phyloP scores from a whole-genome alignment of 305 asterid genomes.

The Fraxinus platypoda region DNA sequence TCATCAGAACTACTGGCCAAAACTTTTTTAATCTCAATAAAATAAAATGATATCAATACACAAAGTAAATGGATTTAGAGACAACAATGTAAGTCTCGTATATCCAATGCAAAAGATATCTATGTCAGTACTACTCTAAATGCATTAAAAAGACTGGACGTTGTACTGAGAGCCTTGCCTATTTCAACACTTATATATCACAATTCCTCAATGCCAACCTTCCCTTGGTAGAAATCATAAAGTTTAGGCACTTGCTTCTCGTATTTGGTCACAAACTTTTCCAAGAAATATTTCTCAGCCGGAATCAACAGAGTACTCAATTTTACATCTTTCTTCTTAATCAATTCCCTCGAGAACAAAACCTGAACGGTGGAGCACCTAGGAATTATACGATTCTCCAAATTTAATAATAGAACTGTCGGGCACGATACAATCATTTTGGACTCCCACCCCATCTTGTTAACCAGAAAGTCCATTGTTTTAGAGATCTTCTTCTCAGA shows the following conservation, averaged over 20 bases:
- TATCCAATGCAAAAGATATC: background rate
- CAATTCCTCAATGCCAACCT: background rate
- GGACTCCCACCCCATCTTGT: slow-evolving; percentile 19
- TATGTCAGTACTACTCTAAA: background rate
- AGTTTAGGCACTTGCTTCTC: background rate
- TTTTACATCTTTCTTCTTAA: background rate
- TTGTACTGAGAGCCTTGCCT: background rate
- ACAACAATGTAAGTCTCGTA: background rate
- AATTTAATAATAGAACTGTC: background rate
- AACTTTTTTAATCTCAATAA: background rate
- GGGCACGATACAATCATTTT: background rate
- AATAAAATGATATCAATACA: background rate
- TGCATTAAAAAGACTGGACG: background rate
- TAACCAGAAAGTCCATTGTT: slow-evolving; percentile 21
- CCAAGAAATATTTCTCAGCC: background rate
- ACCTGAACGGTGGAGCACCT: background rate
- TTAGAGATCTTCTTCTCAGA: slow-evolving; percentile 3
- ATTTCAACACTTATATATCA: background rate
- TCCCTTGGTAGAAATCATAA: background rate
- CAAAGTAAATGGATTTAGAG: background rate
- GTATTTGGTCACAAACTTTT: background rate
- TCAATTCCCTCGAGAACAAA: slow-evolving; percentile 8
- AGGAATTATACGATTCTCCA: slow-evolving; percentile 19
- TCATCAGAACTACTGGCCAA: background rate
- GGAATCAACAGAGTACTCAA: background rate